Evolutionary conservation across 371 early-diverging fungal genomes (phyloP).

Genomic region (Mycotypha africana): DNA sequence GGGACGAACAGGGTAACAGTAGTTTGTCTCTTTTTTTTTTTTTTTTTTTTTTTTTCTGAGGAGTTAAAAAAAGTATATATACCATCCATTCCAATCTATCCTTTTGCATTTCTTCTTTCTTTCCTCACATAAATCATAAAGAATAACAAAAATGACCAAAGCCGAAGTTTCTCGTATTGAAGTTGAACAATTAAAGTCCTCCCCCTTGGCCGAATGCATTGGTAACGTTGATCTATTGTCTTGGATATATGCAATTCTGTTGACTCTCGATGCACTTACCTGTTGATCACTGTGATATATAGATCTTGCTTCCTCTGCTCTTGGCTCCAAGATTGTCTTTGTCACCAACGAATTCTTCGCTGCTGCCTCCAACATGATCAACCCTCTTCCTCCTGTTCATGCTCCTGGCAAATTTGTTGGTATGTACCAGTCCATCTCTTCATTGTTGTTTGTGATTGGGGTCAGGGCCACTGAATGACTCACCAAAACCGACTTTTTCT

Average conservation of each 20-base stretch:
- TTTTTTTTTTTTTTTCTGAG: too few species aligned
- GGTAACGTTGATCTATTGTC: too few species aligned
- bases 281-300: background rate
- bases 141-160: background rate
- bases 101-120: background rate
- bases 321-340: constrained; percentile 70
- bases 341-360: constrained; percentile 90
- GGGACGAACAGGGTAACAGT: too few species aligned
- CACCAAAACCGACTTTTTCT: too few species aligned
- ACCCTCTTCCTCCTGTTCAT: constrained; percentile 64
- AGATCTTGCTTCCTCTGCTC: constrained; percentile 73
- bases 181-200: constrained; percentile 23
- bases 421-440: too few species aligned
- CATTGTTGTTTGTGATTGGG: too few species aligned
- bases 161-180: constrained; percentile 25
- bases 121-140: background rate
- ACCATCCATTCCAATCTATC: too few species aligned
- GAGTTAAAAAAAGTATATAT: too few species aligned
- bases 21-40: too few species aligned
- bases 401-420: constrained; percentile 56
- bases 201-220: constrained; percentile 27
- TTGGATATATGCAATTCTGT: background rate
- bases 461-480: too few species aligned
- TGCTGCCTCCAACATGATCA: constrained; percentile 73
- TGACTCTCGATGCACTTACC: background rate